These are phyloP conservation scores for Quercus rubra DNA, from an alignment of 306 rosid species.

Conservation along the genomic window DNA sequence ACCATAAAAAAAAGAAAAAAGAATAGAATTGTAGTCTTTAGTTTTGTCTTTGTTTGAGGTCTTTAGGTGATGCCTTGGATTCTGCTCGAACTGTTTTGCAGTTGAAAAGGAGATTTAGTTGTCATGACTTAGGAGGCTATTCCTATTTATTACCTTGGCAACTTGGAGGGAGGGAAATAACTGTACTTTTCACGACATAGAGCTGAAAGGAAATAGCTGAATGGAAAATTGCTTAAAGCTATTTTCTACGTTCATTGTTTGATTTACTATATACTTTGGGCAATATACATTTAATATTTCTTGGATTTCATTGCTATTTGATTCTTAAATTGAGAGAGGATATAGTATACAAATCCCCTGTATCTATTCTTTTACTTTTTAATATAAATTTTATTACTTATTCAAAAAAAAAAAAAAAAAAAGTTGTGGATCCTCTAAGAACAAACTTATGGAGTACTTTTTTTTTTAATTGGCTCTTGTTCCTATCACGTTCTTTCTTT, in stretches of 20 bases:
- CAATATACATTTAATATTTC: not conserved
- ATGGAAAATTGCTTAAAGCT: not conserved
- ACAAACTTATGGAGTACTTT: not conserved
- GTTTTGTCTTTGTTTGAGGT: not conserved
- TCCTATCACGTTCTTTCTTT: not conserved
- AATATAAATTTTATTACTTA: no score
- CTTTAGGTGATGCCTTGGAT: not conserved
- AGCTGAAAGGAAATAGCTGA: not conserved
- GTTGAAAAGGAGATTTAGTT: not conserved
- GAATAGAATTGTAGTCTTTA: not conserved
- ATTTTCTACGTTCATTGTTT: not conserved
- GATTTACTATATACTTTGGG: not conserved
- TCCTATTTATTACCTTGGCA: not conserved
- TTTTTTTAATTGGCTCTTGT: not conserved
- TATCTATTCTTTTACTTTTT: not conserved
- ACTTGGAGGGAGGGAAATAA: not conserved
- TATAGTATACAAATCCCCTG: not conserved
- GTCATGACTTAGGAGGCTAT: not conserved
- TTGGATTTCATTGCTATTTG: not conserved
- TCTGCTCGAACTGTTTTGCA: not conserved
- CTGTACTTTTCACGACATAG: not conserved
- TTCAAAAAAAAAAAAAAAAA: no score
- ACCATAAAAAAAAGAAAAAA: no score
- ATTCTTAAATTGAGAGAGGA: not conserved
- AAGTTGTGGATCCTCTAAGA: not conserved